These are phyloP conservation scores for Aphanomyces cochlioides DNA, from an alignment of 352 stramenopile genomes.

Conservation along the genomic window DNA sequence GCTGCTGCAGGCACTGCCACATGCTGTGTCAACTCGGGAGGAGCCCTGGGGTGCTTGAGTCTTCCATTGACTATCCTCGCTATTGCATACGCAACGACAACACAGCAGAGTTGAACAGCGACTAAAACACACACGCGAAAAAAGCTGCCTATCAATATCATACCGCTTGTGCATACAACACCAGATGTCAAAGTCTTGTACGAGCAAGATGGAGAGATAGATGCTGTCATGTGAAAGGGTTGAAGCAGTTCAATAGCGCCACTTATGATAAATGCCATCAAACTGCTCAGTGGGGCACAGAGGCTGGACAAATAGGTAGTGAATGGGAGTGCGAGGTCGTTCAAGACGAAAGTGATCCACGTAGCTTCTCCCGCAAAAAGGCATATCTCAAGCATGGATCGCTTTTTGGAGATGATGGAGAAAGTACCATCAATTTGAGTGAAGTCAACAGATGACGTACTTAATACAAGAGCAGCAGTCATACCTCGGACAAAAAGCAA, in stretches of 20 bases:
- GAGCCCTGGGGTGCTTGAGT: background rate
- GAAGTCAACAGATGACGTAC: conserved; percentile 2
- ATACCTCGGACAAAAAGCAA: conserved; percentile 21
- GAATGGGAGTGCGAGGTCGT: background rate
- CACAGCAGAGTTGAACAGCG: background rate
- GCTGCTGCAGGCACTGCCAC: background rate
- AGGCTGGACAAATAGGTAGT: background rate
- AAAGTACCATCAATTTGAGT: background rate
- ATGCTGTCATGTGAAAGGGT: background rate
- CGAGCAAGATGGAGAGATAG: background rate
- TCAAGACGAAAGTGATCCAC: conserved; percentile 26
- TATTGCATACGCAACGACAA: too few species aligned
- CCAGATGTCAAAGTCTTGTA: background rate
- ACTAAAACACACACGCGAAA: background rate
- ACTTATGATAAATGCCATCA: background rate
- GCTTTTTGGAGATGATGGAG: background rate
- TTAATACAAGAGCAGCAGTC: conserved; percentile 18
- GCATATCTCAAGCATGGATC: background rate
- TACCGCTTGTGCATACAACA: background rate
- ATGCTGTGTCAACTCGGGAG: background rate
- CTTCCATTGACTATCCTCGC: too few species aligned
- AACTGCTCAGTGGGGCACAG: background rate
- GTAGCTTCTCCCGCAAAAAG: conserved; percentile 21
- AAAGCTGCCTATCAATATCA: background rate
- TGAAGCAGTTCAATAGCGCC: background rate